These are phyloP conservation scores for Cutaneotrichosporon mucoides DNA, from an alignment of 1,284 basidiomycete genomes.

Conservation along the genomic window DNA sequence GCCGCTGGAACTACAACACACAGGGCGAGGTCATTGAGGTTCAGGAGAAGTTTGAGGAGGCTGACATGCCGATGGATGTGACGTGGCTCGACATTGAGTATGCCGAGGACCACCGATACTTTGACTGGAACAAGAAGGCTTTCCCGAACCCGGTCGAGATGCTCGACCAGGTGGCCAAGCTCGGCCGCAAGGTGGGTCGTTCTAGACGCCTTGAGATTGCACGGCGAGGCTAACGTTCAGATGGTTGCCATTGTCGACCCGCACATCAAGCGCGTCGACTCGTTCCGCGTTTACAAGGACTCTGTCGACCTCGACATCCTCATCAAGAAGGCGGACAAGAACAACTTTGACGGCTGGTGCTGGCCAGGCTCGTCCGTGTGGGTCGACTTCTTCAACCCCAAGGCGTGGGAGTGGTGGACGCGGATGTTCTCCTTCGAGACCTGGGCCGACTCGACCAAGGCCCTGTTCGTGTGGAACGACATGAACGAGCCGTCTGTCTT, in stretches of 20 bases:
- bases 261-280: conserved; percentile 77
- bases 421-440: conserved; percentile 66
- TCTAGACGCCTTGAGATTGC: too few relatives aligned
- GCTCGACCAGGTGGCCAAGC: conserved; percentile 79
- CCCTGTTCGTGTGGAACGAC: conserved; percentile 94
- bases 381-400: conserved; percentile 96
- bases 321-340: conserved; percentile 73
- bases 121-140: conserved; percentile 87
- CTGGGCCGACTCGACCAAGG: conserved; percentile 59
- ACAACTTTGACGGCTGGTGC: conserved; percentile 96
- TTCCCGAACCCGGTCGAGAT: conserved; percentile 95
- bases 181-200: conserved; percentile 82
- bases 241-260: conserved; percentile 98
- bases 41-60: conserved; percentile 81
- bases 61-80: conserved; percentile 92
- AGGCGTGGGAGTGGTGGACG: conserved; percentile 87
- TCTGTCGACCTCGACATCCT: conserved; percentile 76
- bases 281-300: conserved; percentile 81
- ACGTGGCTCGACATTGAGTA: conserved; percentile 99
- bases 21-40: conserved; percentile 86
- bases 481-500: conserved; percentile 99
- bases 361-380: conserved; percentile 94
- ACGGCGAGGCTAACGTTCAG: conserved; percentile 53
- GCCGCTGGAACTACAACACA: conserved; percentile 96
- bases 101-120: conserved; percentile 90